Base-by-base conservation (phyloP, 2,329 filamentous ascomycete genomes). In the Fusarium coicis region DNA sequence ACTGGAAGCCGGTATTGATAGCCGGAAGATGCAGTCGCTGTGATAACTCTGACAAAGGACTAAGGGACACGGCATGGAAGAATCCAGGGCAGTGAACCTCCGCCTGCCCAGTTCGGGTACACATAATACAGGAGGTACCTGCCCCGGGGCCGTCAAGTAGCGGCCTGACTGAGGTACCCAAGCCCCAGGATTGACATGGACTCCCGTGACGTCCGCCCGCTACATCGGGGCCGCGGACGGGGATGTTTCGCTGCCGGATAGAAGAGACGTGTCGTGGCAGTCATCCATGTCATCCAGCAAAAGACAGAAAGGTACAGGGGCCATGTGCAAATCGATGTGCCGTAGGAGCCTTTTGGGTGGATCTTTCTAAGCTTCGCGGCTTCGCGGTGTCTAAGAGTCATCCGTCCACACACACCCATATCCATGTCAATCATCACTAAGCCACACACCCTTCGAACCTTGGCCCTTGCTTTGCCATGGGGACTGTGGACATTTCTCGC, bases 341-440 rank as follows among this genome's bases (percentile, higher is more conserved):
- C 55, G 60, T 63, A 58, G 58, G 58, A 68, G 58, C 55, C 59
- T 59, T 70, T 68, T 56, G 55, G 46, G 43, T 42, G 61, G 50
- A 53, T 46, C 63, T 61, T 44, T 67, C 63, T 67, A 67, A 67
- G 65, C 65, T 66, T 72, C 72, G 71, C 71, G 72, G 68, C 72
- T 70, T 74, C 72, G 72, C 65, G 72, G 66, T 61, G 61, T 70
- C 46, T 39, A 64, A 61, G 71, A 73, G 72, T 74, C 72, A 74
- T 66, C 72, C 68, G 59, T 59, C 53, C 54, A 49, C 58, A 58
- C 55, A 56, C 70, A 47, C 56, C 43, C 53, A 32, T 47, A 39
- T 37, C 68, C 58, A 34, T 64, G 60, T 58, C 36, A 52, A 57
- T 47, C 55, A 73, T 71, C 73, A 74, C 73, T 68, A 71, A 72